phyloP scores from a whole-genome alignment of 495 filamentous ascomycete species.

The Platismatia glauca region DNA sequence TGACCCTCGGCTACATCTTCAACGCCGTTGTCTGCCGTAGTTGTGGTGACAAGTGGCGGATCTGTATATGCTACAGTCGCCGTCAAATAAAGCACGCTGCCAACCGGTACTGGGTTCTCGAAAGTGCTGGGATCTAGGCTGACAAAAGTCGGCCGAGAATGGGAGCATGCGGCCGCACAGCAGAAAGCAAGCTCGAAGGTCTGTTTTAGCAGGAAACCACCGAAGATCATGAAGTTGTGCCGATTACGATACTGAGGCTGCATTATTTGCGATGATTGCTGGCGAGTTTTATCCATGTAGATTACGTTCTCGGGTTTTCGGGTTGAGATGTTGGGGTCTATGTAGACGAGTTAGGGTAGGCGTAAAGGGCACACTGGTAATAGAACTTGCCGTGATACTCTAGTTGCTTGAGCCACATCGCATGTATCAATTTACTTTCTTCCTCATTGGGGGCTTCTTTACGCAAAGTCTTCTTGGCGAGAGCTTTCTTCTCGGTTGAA shows the following conservation, averaged over 20 bases:
- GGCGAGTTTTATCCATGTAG: conserved; percentile 57
- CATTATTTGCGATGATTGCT: conserved; percentile 73
- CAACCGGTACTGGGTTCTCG: conserved; percentile 76
- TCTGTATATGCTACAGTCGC: conserved; percentile 75
- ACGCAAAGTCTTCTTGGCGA: conserved; percentile 52
- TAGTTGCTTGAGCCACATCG: conserved; percentile 67
- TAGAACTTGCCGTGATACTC: conserved; percentile 47
- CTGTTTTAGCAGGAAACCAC: conserved; percentile 72
- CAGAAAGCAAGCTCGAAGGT: conserved; percentile 86
- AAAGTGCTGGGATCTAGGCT: conserved; percentile 74
- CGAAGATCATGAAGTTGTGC: conserved; percentile 87
- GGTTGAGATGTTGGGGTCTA: conserved; percentile 49
- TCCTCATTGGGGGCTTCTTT: conserved; percentile 67
- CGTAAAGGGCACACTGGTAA: background rate
- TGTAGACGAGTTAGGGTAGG: background rate
- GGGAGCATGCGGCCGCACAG: conserved; percentile 70
- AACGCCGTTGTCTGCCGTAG: conserved; percentile 28
- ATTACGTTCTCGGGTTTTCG: conserved; percentile 54
- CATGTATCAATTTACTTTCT: conserved; percentile 70
- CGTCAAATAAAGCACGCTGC: conserved; percentile 70
- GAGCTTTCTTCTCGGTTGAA: conserved; percentile 62
- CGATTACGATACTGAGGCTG: conserved; percentile 79
- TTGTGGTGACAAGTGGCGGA: conserved; percentile 39
- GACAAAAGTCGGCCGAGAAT: conserved; percentile 67
- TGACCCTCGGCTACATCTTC: conserved; percentile 23